A percentile compares a stretch with the other conserved stretches of the same genome.
Evolutionary conservation across 2,329 filamentous ascomycete species (phyloP).

Genomic region (Macrophomina pseudophaseolina): DNA sequence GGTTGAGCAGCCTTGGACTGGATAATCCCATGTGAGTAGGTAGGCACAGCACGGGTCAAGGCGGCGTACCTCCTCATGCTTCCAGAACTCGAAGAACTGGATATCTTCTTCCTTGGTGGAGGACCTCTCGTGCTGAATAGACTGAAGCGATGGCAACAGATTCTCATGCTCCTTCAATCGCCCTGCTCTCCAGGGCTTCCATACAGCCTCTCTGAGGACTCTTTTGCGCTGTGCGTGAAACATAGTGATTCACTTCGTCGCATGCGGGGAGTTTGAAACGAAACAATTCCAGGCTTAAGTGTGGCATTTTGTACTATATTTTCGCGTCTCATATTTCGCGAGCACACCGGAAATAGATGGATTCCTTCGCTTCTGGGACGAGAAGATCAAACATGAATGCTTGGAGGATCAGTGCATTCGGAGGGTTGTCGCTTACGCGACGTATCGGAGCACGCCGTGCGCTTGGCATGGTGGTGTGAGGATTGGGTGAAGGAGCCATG

Average conservation of each 20-base stretch:
- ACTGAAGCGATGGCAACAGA: constrained; percentile 11
- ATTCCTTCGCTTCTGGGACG: background rate
- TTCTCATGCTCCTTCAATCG: constrained; percentile 18
- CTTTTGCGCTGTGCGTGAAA: background rate
- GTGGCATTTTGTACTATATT: constrained; percentile 16
- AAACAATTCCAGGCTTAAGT: constrained; percentile 3
- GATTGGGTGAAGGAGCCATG: constrained; percentile 17
- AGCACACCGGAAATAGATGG: constrained; percentile 7
- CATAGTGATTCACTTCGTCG: background rate
- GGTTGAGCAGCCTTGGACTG: background rate
- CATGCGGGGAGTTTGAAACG: background rate
- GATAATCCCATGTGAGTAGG: background rate
- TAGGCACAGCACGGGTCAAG: background rate
- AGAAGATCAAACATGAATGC: constrained; percentile 15
- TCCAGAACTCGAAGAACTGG: constrained; percentile 18
- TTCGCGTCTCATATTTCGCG: background rate
- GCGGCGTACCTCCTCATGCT: constrained; percentile 4
- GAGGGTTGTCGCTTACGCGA: background rate
- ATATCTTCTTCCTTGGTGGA: constrained; percentile 6
- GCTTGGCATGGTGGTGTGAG: constrained; percentile 18
- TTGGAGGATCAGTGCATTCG: background rate
- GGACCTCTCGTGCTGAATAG: constrained; percentile 5
- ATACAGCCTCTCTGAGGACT: background rate
- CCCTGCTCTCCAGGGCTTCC: constrained; percentile 11
- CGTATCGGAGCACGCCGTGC: constrained; percentile 5